phyloP scores from a whole-genome alignment of 805 yeast species.

The Teunomyces aglyptinius region DNA sequence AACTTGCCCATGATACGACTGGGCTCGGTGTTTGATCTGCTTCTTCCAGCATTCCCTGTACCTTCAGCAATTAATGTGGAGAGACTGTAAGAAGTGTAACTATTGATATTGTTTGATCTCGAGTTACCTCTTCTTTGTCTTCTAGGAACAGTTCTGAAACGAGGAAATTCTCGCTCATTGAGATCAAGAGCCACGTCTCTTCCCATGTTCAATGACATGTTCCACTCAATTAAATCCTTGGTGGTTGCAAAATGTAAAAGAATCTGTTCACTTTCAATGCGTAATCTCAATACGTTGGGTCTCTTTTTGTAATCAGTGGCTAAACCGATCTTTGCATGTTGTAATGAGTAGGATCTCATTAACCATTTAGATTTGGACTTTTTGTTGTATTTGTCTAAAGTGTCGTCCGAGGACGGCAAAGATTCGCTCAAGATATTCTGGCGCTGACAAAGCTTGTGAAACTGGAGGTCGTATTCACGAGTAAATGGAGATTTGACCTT shows the following conservation, averaged over 20 bases:
- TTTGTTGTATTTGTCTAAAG: not conserved
- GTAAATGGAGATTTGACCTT: conserved; percentile 21
- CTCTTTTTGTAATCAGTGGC: conserved; percentile 82
- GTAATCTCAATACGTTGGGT: conserved; percentile 63
- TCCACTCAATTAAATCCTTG: conserved; percentile 76
- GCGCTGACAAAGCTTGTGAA: conserved; percentile 22
- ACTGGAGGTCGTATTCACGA: conserved; percentile 24
- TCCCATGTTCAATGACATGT: conserved; percentile 67
- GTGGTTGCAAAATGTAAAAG: conserved; percentile 61
- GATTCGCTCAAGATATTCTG: conserved; percentile 12
- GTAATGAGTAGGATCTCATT: conserved; percentile 72
- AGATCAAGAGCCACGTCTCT: conserved; percentile 79
- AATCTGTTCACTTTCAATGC: conserved; percentile 83
- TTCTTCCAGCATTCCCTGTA: not conserved
- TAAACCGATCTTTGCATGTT: conserved; percentile 78
- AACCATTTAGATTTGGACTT: conserved; percentile 17
- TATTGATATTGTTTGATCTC: conserved; percentile 1
- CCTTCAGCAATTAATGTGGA: conserved; percentile 5
- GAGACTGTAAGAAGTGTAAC: conserved; percentile 6
- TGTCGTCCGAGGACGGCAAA: conserved; percentile 3
- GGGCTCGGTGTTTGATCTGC: conserved; percentile 21
- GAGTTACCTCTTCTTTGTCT: conserved; percentile 48
- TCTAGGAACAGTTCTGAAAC: conserved; percentile 77
- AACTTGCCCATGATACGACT: conserved; percentile 19
- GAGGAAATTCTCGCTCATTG: conserved; percentile 67